A percentile compares a stretch with the other conserved stretches of the same genome.
These are phyloP conservation scores for Aechmea fasciata DNA, from an alignment of 176 grass and related monocot species.

Conservation along the genomic window DNA sequence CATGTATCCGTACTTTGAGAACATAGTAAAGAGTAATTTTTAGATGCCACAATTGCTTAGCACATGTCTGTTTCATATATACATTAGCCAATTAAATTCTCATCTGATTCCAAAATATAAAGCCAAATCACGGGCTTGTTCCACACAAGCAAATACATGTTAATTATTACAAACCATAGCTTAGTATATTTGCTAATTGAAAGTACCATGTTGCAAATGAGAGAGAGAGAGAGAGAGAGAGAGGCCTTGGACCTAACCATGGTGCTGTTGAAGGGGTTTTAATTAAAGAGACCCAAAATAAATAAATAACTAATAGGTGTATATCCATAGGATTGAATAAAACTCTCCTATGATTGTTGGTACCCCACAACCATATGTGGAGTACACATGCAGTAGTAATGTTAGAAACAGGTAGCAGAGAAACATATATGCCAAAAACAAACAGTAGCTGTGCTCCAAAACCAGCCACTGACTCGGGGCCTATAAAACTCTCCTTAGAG, in stretches of 20 bases:
- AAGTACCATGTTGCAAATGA: neutral
- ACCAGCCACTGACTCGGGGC: neutral
- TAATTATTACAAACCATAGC: neutral
- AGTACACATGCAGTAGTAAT: neutral
- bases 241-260: neutral
- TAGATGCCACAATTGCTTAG: too few relatives aligned
- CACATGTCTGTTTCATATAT: neutral
- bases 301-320: too few relatives aligned
- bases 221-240: neutral
- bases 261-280: neutral
- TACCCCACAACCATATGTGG: neutral
- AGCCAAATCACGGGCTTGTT: neutral
- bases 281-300: neutral
- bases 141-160: neutral
- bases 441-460: neutral
- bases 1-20: too few relatives aligned
- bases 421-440: constrained; percentile 7
- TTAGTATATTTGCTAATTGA: neutral
- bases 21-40: too few relatives aligned
- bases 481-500: constrained; percentile 3
- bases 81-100: neutral
- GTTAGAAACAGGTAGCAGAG: neutral
- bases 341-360: neutral
- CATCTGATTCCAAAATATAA: neutral
- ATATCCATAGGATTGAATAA: too few relatives aligned